phyloP scores from a whole-genome alignment of 139 green algal species.

The Chlamydomonas sp. region DNA sequence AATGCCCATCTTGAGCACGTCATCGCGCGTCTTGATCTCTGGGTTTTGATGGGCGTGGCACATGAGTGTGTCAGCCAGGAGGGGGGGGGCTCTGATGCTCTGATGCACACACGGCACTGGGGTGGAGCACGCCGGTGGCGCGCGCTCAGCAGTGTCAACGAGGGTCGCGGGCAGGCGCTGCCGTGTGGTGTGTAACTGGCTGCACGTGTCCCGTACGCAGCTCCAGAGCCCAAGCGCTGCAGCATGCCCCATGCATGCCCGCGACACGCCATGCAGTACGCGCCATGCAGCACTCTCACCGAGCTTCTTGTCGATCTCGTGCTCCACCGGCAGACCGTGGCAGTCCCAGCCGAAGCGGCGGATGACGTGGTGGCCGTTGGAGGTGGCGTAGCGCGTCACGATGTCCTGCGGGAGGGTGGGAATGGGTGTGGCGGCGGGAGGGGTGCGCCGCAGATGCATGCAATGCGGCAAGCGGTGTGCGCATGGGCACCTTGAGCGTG shows the following conservation, averaged over 20 bases:
- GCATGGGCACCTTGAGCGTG: slow-evolving; percentile 83
- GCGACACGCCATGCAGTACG: too few relatives aligned
- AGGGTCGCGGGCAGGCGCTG: background rate
- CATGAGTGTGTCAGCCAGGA: background rate
- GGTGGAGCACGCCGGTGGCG: too few relatives aligned
- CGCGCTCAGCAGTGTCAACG: too few relatives aligned
- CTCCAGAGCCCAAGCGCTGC: too few relatives aligned
- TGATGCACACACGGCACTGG: too few relatives aligned
- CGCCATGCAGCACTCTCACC: too few relatives aligned
- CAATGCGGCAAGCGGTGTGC: background rate
- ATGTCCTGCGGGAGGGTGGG: slow-evolving; percentile 69
- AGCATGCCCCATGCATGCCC: too few relatives aligned
- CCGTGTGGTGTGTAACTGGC: background rate
- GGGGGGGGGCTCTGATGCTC: too few relatives aligned
- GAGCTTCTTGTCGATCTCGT: slow-evolving; percentile 98
- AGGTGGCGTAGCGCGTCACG: slow-evolving; percentile 87
- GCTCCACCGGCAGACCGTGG: slow-evolving; percentile 97
- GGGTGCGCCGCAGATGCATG: background rate
- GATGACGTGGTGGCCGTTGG: slow-evolving; percentile 82
- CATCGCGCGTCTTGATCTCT: slow-evolving; percentile 78
- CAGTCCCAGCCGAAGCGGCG: slow-evolving; percentile 96
- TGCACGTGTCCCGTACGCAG: too few relatives aligned
- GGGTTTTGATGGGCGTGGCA: background rate
- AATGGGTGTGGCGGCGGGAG: background rate
- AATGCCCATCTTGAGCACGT: slow-evolving; percentile 93